Evolutionary conservation across 345 rosid species (phyloP).

Genomic region (Corymbia maculata): DNA sequence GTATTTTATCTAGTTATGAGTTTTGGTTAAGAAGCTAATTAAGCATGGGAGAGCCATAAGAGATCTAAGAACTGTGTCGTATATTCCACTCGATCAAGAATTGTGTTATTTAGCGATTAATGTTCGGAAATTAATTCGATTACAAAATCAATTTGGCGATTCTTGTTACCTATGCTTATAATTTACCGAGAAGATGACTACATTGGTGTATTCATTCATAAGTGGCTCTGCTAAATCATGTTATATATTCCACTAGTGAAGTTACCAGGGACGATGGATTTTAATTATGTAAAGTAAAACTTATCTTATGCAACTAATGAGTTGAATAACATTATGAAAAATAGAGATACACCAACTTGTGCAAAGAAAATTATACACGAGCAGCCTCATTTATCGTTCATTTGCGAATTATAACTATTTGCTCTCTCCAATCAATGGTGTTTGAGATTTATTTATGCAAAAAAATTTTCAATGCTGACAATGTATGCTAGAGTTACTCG

Average conservation of each 20-base stretch:
- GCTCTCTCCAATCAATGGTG: not conserved
- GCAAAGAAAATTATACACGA: not conserved
- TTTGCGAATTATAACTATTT: too few relatives aligned
- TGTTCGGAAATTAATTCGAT: not conserved
- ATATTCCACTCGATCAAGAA: not conserved
- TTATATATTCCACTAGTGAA: not conserved
- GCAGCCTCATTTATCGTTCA: too few relatives aligned
- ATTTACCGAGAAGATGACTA: not conserved
- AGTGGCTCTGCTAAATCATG: not conserved
- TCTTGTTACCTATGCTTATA: not conserved
- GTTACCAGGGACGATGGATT: not conserved
- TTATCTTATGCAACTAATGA: not conserved
- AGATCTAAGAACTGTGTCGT: not conserved
- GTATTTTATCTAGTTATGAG: not conserved
- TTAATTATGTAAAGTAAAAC: not conserved
- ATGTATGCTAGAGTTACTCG: not conserved
- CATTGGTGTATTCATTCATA: not conserved
- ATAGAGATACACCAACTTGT: not conserved
- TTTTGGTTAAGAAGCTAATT: not conserved
- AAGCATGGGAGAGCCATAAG: not conserved
- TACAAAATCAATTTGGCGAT: not conserved
- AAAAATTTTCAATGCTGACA: not conserved
- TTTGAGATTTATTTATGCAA: not conserved
- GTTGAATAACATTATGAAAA: not conserved
- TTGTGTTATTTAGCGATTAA: not conserved